These are phyloP conservation scores for Babesia ovis DNA, from an alignment of 169 alveolate species.

Conservation along the genomic window DNA sequence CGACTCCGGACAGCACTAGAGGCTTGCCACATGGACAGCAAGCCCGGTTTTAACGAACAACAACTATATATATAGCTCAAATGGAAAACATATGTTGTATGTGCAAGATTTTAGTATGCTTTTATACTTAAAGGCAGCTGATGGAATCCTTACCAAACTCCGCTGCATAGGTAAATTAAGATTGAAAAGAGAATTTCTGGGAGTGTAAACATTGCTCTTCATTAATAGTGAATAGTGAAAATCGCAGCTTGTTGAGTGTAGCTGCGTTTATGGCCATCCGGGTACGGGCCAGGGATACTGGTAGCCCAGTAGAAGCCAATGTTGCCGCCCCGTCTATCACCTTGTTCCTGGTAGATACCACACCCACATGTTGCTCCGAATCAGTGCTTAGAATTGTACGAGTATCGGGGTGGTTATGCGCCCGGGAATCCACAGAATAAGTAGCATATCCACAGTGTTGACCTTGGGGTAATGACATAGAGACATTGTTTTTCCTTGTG, in stretches of 20 bases:
- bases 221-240: slow-evolving; percentile 3
- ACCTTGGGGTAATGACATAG: background rate
- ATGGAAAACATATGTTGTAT: too few species aligned
- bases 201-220: background rate
- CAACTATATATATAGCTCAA: too few species aligned
- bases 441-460: background rate
- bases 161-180: background rate
- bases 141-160: too few species aligned
- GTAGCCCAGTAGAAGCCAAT: background rate
- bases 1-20: slow-evolving; percentile 3
- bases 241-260: background rate
- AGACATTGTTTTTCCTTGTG: background rate
- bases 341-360: background rate
- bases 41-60: too few species aligned
- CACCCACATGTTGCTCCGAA: too few species aligned
- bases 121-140: too few species aligned
- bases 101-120: too few species aligned
- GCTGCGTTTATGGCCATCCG: background rate
- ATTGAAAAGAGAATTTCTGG: background rate
- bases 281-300: background rate
- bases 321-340: background rate
- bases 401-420: background rate
- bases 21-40: background rate
- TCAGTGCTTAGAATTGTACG: too few species aligned
- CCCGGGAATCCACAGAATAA: background rate